Evolutionary conservation across 768 basidiomycete genomes (phyloP).

Genomic region (Rhodotorula diobovata): DNA sequence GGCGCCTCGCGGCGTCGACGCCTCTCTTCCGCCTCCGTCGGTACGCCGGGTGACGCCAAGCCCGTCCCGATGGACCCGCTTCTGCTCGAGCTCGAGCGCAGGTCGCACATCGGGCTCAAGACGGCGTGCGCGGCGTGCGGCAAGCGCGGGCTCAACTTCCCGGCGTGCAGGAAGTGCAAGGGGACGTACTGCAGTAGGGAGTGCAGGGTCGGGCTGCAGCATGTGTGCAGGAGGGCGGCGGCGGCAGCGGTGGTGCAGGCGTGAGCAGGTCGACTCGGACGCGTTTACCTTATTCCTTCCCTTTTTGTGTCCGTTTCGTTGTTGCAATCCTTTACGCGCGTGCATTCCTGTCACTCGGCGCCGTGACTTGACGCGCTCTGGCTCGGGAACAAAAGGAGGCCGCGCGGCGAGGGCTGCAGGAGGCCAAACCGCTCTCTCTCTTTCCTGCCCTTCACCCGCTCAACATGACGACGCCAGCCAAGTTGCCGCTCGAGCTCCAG

Average conservation of each 20-base stretch:
- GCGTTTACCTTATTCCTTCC: too few species aligned
- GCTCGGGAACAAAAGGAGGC: too few species aligned
- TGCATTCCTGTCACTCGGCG: too few species aligned
- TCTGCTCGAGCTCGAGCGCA: constrained; percentile 38
- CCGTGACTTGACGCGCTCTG: too few species aligned
- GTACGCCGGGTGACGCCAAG: too few species aligned
- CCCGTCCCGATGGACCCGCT: constrained; percentile 40
- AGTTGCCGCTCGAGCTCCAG: neutral
- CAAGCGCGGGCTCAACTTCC: constrained; percentile 37
- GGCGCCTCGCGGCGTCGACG: neutral
- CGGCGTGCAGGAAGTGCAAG: constrained; percentile 26
- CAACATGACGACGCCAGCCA: too few species aligned
- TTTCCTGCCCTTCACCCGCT: too few species aligned
- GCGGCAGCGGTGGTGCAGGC: neutral
- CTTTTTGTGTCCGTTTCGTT: too few species aligned
- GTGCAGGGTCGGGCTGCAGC: constrained; percentile 20
- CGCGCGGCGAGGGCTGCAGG: too few species aligned
- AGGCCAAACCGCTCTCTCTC: too few species aligned
- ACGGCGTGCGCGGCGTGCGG: constrained; percentile 36
- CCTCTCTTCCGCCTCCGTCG: neutral
- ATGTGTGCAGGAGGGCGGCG: neutral
- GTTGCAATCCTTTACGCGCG: too few species aligned
- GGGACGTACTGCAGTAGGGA: constrained; percentile 32
- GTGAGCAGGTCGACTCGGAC: neutral
- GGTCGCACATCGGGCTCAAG: constrained; percentile 32